A percentile compares a stretch with the other conserved stretches of the same genome.
Evolutionary conservation across 495 filamentous ascomycete genomes (phyloP).

Genomic region (Penicillium longicatenatum): DNA sequence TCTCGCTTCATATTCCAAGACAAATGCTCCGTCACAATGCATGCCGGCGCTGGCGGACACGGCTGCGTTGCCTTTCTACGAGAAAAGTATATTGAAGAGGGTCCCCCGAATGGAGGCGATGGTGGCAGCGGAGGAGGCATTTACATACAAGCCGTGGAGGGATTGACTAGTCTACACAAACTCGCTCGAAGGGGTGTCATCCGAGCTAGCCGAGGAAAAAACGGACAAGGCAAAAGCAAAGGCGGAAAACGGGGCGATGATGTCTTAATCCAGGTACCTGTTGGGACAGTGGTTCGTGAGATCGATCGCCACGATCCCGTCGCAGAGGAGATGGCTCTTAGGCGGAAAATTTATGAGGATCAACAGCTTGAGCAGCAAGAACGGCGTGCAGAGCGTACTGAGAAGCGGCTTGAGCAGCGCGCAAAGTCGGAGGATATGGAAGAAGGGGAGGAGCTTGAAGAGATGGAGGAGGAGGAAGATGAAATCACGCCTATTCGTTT

Average conservation of each 20-base stretch:
- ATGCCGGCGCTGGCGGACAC: slow-evolving; percentile 80
- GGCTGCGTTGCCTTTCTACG: slow-evolving; percentile 92
- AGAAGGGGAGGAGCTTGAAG: slow-evolving; percentile 10
- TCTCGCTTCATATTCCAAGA: slow-evolving; percentile 81
- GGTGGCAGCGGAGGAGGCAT: slow-evolving; percentile 88
- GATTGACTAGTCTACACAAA: slow-evolving; percentile 91
- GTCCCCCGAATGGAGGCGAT: slow-evolving; percentile 96
- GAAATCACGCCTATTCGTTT: slow-evolving; percentile 43
- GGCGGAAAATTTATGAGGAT: slow-evolving; percentile 21
- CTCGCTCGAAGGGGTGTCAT: slow-evolving; percentile 75
- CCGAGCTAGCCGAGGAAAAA: slow-evolving; percentile 77
- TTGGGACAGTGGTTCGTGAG: slow-evolving; percentile 89
- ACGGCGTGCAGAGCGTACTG: background rate
- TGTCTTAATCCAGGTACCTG: slow-evolving; percentile 83
- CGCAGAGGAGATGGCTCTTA: slow-evolving; percentile 57
- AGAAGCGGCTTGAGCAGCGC: background rate
- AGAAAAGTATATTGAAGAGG: slow-evolving; percentile 82
- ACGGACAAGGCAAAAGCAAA: slow-evolving; percentile 80
- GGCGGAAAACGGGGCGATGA: slow-evolving; percentile 84
- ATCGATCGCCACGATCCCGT: slow-evolving; percentile 75
- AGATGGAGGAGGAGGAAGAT: slow-evolving; percentile 29
- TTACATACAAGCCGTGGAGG: slow-evolving; percentile 90
- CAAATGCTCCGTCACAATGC: slow-evolving; percentile 72
- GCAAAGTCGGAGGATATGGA: background rate
- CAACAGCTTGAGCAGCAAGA: slow-evolving; percentile 17